Evolutionary conservation across 2,329 filamentous ascomycete species (phyloP), one percentile per base, ranked within the genome.

Genomic region (Xylaria polymorpha): DNA sequence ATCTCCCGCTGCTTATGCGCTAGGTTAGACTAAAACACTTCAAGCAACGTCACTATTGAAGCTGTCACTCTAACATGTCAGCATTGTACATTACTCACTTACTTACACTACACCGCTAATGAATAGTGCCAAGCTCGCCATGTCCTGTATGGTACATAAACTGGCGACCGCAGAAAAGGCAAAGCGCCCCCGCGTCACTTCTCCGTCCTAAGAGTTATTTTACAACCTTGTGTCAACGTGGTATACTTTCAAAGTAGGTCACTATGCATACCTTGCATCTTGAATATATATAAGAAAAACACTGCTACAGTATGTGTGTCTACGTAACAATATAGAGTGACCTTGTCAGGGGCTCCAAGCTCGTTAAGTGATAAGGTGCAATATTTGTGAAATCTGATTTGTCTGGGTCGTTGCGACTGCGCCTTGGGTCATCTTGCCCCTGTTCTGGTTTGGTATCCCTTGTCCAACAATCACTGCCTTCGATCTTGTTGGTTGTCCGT

Each of bases 1-100:
- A 43, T 57, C 55, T 57, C 55, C 35, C 37, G 22, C 32, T n/a
- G 37, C 39, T 57, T 22, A 29, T 25, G 55, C 43, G 37, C 55
- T 57, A 12, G 32, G 37, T 32, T 57, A 12, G 32, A 14, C 32
- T n/a, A 32, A 55, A 39, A 55, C 29, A 39, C 51, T 22, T 22
- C 14, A 55, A 15, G 6, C 25, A 39, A 55, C 51, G n/a, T 55
- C 51, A 39, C 6, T 14, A 14, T 32, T 14, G 29, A 37, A 22
- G 14, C 15, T 15, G 9, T 37, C 18, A 22, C 32, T 37, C n/a
- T 14, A 55, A 55, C 50, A 50, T 15, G 48, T 51, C 48, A 51
- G 25, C 25, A 4, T 7, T 6, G 32, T 10, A 15, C 18, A 55
- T 12, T 37, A 14, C 51, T 20, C 25, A 29, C 25, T 29, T 29